Evolutionary conservation across 2,329 filamentous ascomycete species (phyloP), one percentile per base, ranked within the genome.

Genomic region (Blastomyces gilchristii): DNA sequence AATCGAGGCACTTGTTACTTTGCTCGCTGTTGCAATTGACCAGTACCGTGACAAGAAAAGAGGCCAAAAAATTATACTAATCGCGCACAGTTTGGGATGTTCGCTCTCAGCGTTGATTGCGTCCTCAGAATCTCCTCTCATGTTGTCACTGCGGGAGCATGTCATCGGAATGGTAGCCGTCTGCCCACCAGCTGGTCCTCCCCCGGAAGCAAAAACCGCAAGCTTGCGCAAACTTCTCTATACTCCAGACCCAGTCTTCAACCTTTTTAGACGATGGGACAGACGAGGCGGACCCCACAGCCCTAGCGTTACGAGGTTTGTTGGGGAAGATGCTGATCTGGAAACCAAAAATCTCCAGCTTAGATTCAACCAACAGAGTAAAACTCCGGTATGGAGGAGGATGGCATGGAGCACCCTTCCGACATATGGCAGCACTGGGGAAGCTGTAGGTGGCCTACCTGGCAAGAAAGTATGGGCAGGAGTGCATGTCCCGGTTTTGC

Each of bases 31-130:
- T 1, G 84, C 91, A 41, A 91, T 97, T 64, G 83, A 90, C 49
- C 82, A 86, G 56, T 84, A 93, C 70, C 84, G 88, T 50, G 85
- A 89, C 67, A 82, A 81, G 53, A 80, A 84, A 45, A 77, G 80
- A 22, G 80, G 79, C 0, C 91, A 96, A 73, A 83, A 85, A 3
- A 83, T 96, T 16, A 82, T 97, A 25, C 75, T 97, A 39, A 84
- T 97, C 64, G 91, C 87, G 1, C 94, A 99, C 71, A 96, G 91
- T 72, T 88, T 97, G 84, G 94, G 94, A 7, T 91, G 89, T 64
- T 89, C 89, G 2, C 78, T 97, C 25, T 85, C 87, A 6, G 87
- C 89, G 34, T 78, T 87, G 18, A 78, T 97, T 60, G 87, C 90
- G 11, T 86, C 85, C 0, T 78, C 80, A 1, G 75, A 81, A 66